Percentiles rank a stretch among this genome's conserved stretches.
phyloP scores from a whole-genome alignment of 495 filamentous ascomycete genomes.

The Penicillium pulvis region DNA sequence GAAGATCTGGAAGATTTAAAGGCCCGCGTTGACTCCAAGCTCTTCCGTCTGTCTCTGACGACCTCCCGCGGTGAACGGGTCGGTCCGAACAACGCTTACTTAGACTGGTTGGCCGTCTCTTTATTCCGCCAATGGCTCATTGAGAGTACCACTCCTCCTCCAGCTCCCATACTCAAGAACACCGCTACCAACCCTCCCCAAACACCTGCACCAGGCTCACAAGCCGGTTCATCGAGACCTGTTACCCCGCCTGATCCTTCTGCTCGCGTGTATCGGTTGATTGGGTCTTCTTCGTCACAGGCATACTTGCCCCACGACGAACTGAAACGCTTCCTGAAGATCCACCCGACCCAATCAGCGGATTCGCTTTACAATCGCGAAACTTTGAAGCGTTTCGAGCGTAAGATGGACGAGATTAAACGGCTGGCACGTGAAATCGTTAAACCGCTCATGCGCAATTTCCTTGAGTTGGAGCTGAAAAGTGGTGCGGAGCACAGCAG shows the following conservation, averaged over 20 bases:
- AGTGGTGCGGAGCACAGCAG: conserved; percentile 27
- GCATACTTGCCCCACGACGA: conserved; percentile 82
- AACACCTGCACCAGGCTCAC: conserved; percentile 31
- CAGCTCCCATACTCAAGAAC: conserved; percentile 50
- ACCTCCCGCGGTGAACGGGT: conserved; percentile 81
- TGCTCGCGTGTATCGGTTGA: conserved; percentile 71
- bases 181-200: conserved; percentile 26
- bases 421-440: conserved; percentile 77
- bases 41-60: conserved; percentile 78
- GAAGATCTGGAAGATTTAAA: conserved; percentile 76
- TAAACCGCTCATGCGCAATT: conserved; percentile 82
- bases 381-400: conserved; percentile 77
- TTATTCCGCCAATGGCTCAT: conserved; percentile 90
- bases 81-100: conserved; percentile 71
- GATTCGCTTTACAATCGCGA: conserved; percentile 73
- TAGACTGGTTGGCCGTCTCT: conserved; percentile 84
- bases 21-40: conserved; percentile 66
- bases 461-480: conserved; percentile 72
- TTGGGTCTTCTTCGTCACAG: conserved; percentile 59
- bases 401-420: conserved; percentile 85
- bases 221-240: conserved; percentile 22
- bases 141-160: conserved; percentile 77
- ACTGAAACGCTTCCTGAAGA: conserved; percentile 82
- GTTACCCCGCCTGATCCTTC: conserved; percentile 30
- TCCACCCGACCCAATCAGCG: conserved; percentile 49